phyloP scores from a whole-genome alignment of 495 filamentous ascomycete genomes.

The Lepidopterella palustris region DNA sequence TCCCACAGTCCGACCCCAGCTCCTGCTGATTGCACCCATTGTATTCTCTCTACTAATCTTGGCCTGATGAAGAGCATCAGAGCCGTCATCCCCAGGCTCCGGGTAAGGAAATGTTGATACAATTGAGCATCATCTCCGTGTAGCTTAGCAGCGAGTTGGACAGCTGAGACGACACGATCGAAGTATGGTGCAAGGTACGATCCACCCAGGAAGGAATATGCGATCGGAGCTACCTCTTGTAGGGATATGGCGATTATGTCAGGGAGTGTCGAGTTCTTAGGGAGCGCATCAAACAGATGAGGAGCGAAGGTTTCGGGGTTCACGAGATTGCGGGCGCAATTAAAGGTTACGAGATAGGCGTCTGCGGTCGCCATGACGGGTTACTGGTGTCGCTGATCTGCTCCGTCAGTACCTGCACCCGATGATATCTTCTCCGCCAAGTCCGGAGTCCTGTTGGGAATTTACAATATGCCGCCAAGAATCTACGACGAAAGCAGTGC shows the following conservation, averaged over 20 bases:
- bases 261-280: conserved; percentile 32
- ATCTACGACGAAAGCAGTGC: background rate
- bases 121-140: conserved; percentile 13
- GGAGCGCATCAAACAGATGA: conserved; percentile 65
- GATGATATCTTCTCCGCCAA: no score
- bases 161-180: conserved; percentile 55
- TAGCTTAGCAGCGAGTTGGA: conserved; percentile 55
- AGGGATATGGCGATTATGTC: conserved; percentile 52
- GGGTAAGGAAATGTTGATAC: conserved; percentile 50
- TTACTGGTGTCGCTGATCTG: background rate
- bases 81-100: conserved; percentile 81
- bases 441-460: background rate
- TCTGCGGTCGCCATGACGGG: conserved; percentile 31
- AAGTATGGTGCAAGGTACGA: conserved; percentile 73
- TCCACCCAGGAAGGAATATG: conserved; percentile 79
- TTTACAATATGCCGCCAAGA: background rate
- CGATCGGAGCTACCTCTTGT: conserved; percentile 84
- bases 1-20: conserved; percentile 72
- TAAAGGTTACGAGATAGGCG: conserved; percentile 80
- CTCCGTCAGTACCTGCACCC: no score
- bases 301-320: conserved; percentile 57
- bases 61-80: conserved; percentile 70
- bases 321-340: conserved; percentile 68
- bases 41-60: conserved; percentile 49
- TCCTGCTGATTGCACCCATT: conserved; percentile 59